A percentile compares a stretch with the other conserved stretches of the same genome.
phyloP scores from a whole-genome alignment of 2,329 filamentous ascomycete species.

The Aspergillus thermomutatus region DNA sequence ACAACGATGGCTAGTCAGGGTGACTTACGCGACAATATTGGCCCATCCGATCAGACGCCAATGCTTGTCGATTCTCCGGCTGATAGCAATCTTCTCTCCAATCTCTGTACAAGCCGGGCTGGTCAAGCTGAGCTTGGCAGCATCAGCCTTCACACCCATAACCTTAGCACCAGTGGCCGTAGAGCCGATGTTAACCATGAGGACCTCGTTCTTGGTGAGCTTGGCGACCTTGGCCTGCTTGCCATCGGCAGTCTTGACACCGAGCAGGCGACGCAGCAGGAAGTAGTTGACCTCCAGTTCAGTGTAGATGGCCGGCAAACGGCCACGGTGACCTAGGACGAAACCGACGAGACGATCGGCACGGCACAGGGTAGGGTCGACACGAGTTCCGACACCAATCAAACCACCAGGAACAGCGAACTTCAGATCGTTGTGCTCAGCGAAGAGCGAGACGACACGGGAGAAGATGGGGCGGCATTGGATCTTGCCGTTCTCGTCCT shows the following conservation, averaged over 20 bases:
- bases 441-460: slow-evolving; percentile 90
- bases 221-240: slow-evolving; percentile 99
- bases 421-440: slow-evolving; percentile 96
- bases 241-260: slow-evolving; percentile 95
- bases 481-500: slow-evolving; percentile 88
- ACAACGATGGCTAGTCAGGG: background rate
- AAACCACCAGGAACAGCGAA: slow-evolving; percentile 96
- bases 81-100: slow-evolving; percentile 96
- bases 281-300: slow-evolving; percentile 99
- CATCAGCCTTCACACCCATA: slow-evolving; percentile 93
- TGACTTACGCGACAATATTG: slow-evolving; percentile 62
- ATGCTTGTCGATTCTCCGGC: slow-evolving; percentile 97
- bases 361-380: slow-evolving; percentile 96
- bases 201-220: slow-evolving; percentile 95
- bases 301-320: slow-evolving; percentile 93
- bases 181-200: slow-evolving; percentile 99
- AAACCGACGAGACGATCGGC: slow-evolving; percentile 98
- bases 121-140: slow-evolving; percentile 88
- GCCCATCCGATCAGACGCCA: slow-evolving; percentile 95
- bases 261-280: slow-evolving; percentile 85
- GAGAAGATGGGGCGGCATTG: slow-evolving; percentile 98
- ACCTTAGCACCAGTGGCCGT: slow-evolving; percentile 98
- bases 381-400: slow-evolving; percentile 95
- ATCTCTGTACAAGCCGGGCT: slow-evolving; percentile 95
- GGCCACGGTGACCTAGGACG: slow-evolving; percentile 91